Base-by-base conservation (phyloP, 495 filamentous ascomycete genomes). In the Trichoderma erinaceum region DNA sequence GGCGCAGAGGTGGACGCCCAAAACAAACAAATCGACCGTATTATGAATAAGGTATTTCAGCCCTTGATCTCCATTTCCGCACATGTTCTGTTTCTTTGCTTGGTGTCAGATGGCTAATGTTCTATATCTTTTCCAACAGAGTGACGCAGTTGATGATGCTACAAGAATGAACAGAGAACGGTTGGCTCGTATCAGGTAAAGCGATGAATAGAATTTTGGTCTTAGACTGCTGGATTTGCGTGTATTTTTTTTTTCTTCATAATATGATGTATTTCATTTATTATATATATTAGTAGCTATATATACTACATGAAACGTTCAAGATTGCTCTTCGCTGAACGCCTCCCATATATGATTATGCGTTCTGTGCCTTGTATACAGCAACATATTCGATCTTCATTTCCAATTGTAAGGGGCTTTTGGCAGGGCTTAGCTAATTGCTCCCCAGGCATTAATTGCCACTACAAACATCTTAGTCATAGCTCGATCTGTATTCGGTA, bases 1-100 rank as follows among this genome's bases (percentile, higher is more conserved):
- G 88, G 89, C 27, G 74, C 83, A 35, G 92, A 93, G 76, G 79
- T 93, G 12, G 90, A 94, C 61, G 80, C 83, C 64, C 89, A 92
- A 76, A 94, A 93, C 76, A 80, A 81, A 69, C 83, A 89, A 70
- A 83, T 96, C 72, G 89, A 90, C 69, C 84, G 85, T 68, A 91
- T 96, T 70, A 87, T 78, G 64, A 77, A 76, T 56, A 93, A 93
- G 88, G 89, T 89, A 74, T 74, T 76, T 70, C 23, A 32, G 23
- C 58, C 68, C 65, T 25, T 5, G 56, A 23, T 5, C 21, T 16
- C 56, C 56, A 4, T 4, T 25, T 2, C 7, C 5, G 6, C 29
- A 32, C 61, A 29, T 25, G 7, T 23, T 41, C 4, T 41, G 32
- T 15, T 13, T 52, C 38, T 15, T 35, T 23, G 13, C 21, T n/a